These are phyloP conservation scores for Penicillium chermesinum DNA, from an alignment of 495 filamentous ascomycete species.

Conservation along the genomic window DNA sequence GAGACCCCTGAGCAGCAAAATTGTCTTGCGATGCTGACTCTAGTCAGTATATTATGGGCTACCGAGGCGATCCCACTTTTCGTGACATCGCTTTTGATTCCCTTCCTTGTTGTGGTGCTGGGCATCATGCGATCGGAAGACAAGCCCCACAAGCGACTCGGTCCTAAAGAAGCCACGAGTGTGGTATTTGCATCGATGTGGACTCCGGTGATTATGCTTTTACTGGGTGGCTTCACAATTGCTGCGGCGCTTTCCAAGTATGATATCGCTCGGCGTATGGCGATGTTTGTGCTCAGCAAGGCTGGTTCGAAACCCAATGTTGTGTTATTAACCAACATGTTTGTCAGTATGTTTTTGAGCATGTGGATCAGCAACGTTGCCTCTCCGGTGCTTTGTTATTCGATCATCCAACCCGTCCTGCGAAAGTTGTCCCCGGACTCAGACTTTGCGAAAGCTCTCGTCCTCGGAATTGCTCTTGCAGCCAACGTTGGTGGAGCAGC, in stretches of 20 bases:
- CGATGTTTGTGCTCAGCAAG: conserved; percentile 94
- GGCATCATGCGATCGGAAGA: conserved; percentile 74
- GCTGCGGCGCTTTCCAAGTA: conserved; percentile 95
- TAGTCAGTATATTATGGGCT: conserved; percentile 93
- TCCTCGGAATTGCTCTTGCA: conserved; percentile 92
- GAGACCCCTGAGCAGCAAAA: conserved; percentile 85
- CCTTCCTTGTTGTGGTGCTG: conserved; percentile 86
- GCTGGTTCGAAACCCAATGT: conserved; percentile 83
- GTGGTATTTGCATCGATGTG: conserved; percentile 95
- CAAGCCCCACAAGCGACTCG: conserved; percentile 62
- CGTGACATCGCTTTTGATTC: conserved; percentile 89
- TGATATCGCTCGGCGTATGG: conserved; percentile 94
- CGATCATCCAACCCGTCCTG: conserved; percentile 83
- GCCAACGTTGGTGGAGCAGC: conserved; percentile 95
- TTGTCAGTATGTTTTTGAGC: conserved; percentile 92
- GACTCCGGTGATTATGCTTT: conserved; percentile 98
- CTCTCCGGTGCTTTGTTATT: conserved; percentile 96
- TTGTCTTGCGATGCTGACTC: conserved; percentile 87
- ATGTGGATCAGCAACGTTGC: conserved; percentile 99
- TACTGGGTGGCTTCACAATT: conserved; percentile 93
- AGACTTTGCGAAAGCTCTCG: conserved; percentile 87
- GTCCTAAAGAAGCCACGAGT: conserved; percentile 66
- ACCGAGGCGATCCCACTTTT: conserved; percentile 98
- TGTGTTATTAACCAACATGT: conserved; percentile 94
- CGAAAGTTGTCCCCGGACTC: conserved; percentile 88